Base-by-base conservation (phyloP, 2,329 filamentous ascomycete species). In the Coccinonectria pachysandricola region DNA sequence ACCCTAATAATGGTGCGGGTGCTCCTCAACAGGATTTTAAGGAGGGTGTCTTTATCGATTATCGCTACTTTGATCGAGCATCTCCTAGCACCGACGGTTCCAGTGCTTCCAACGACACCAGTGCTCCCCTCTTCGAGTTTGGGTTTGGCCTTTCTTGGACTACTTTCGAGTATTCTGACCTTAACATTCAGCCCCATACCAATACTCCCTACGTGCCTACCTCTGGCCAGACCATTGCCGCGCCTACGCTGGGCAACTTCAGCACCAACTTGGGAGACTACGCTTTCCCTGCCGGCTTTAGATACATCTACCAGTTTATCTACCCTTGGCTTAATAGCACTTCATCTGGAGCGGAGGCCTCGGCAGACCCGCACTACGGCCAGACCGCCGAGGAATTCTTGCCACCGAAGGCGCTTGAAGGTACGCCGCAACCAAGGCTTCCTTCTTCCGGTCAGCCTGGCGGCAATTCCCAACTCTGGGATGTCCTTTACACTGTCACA, bases 81-180 rank as follows among this genome's bases (percentile, higher is more conserved):
- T 57, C 52, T 3, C 47, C 56, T 4, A 48, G 43, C 27, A 50
- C 49, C 5, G 21, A 34, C 15, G 28, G 41, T 7, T 34, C 24
- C 27, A 20, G 26, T 18, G 14, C 38, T 4, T 19, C 36, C 27
- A 41, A 40, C 13, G 44, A 49, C 19, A 40, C 43, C 17, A 42
- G 43, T 17, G 70, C 71, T 2, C 81, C 83, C 2, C 71, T 82
- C 36, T 91, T 77, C 54, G 82, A 87, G 47, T 92, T 91, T 42
- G 84, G 84, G 6, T 81, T 70, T 44, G 85, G 85, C 30, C 61
- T 92, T 8, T 81, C 74, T 4, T 92, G 91, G 64, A 85, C 82
- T 1, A 83, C 68, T 3, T 88, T 92, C 47, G 53, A 70, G 28
- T 85, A 85, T 59, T 73, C 77, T n/a, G 62, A 81, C 49, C 56